Evolutionary conservation across 2,329 filamentous ascomycete genomes (phyloP), one percentile per base, ranked within the genome.

Genomic region (Torrubiellomyces zombiae): DNA sequence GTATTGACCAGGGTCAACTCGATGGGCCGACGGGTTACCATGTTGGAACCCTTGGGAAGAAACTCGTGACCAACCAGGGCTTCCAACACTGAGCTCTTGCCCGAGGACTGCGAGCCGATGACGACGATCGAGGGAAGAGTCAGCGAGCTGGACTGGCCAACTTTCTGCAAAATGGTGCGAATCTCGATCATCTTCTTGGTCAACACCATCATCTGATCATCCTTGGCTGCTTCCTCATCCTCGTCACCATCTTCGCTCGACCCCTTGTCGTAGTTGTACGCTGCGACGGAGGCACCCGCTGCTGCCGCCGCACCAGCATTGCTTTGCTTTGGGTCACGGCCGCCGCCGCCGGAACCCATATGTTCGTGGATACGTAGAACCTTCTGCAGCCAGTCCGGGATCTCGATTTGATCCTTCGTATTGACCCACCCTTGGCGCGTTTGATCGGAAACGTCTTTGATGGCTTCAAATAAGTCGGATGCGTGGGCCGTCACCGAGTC

Each of bases 151-250:
- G 85, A 91, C 56, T 98, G 86, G 17, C 85, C 91, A 23, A 98
- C 79, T 14, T 75, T 81, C 43, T 91, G 79, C 14, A 98, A 62
- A 28, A 98, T 81, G 37, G 75, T 85, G 37, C 91, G 67, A 29
- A 98, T 95, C 57, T 98, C 89, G 43, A 98, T 98, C 89, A 98
- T 98, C 56, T 95, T 95, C 57, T 89, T 86, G 2, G 91, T 98
- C 43, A 98, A 60, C 38, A 94, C 64, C 89, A 98, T 98, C 86
- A 98, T 98, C 51, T 98, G 89, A 47, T 98, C 89, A 42, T 98
- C 89, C 40, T 73, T 72, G 11, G 82, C 80, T 24, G 66, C 62
- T 42, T 78, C 71, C 28, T 75, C 69, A 12, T 56, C 60, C 7
- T 61, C 57, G 28, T 72, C 60, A 4, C 60, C 50, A 34, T 75